Evolutionary conservation across 1,139 yeast species (phyloP).

Genomic region (Candida pseudoviswanathii): DNA sequence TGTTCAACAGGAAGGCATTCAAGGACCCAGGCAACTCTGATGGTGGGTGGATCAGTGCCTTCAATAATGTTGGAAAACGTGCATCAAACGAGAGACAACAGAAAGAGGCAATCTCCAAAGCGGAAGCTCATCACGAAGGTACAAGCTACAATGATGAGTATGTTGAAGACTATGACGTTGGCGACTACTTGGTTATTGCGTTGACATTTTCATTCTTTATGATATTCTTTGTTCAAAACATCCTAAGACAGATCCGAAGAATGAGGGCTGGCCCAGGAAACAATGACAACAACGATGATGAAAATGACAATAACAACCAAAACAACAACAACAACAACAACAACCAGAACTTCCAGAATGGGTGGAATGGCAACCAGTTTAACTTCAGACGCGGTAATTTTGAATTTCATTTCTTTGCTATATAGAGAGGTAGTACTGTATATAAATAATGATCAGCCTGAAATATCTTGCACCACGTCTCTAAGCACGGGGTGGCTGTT

Average conservation of each 20-base stretch:
- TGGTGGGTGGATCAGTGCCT: slow-evolving; percentile 40
- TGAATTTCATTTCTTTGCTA: slow-evolving; percentile 43
- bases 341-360: slow-evolving; percentile 10
- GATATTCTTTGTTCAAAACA: slow-evolving; percentile 31
- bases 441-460: slow-evolving; percentile 1
- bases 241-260: slow-evolving; percentile 31
- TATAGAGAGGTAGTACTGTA: slow-evolving; percentile 17
- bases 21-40: slow-evolving; percentile 21
- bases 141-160: slow-evolving; percentile 15
- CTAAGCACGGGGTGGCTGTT: slow-evolving; percentile 24
- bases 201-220: slow-evolving; percentile 33
- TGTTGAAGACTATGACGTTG: slow-evolving; percentile 30
- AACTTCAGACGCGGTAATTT: slow-evolving; percentile 34
- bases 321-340: slow-evolving; percentile 7
- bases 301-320: slow-evolving; percentile 5
- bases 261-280: slow-evolving; percentile 19
- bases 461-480: slow-evolving; percentile 27
- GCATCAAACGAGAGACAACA: slow-evolving; percentile 14
- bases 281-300: slow-evolving; percentile 7
- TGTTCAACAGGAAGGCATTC: slow-evolving; percentile 29
- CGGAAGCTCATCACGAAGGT: slow-evolving; percentile 43
- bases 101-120: slow-evolving; percentile 22
- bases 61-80: slow-evolving; percentile 30
- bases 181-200: slow-evolving; percentile 37
- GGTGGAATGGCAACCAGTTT: slow-evolving; percentile 14